Evolutionary conservation across 352 stramenopile species (phyloP), one percentile per base, ranked within the genome.

Genomic region (Globisporangium solare): DNA sequence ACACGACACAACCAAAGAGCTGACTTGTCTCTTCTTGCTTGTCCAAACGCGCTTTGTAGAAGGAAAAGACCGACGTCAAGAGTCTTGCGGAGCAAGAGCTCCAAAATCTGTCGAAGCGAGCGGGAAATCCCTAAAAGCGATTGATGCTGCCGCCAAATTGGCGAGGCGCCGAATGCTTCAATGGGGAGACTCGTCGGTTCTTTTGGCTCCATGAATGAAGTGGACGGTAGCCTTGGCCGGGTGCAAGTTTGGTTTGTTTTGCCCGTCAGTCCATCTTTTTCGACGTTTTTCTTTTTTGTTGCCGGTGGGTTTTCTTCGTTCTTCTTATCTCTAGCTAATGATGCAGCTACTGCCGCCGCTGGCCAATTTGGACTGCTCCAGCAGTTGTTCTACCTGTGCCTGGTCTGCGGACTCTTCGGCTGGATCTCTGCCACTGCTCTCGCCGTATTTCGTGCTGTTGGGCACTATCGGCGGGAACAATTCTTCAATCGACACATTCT

Each of bases 401-500:
- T 85, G 79, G 32, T 88, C 76, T 21, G 64, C 73, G 22, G 71
- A 68, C 13, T 74, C 71, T 42, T 35, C 27, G 27, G 27, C 27
- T 10, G 27, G 27, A 35, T 76, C 63, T 18, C 68, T 66, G 14
- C 60, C 66, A 14, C 52, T 68, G 35, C 20, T 54, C 5, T 58
- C 42, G 21, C 58, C 61, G 20, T 71, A 73, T 22, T 60, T 53
- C 13, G 60, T 68, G 22, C 56, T 51, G 55, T 75, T 75, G 10
- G 58, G 37, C 7, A 64, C 64, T 42, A 79, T 75, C 24, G 83
- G 83, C 7, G 85, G 85, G 54, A 91, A 95, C 31, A 95, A 58
- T 52, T 90, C 59, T 49, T 92, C 79, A 49, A 95, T 88, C 13
- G 69, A 56, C 32, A 88, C 58, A 7, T 82, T 56, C 31, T 79